Base-by-base conservation (phyloP, 148 eudicot genomes). In the Bassia scoparia region DNA sequence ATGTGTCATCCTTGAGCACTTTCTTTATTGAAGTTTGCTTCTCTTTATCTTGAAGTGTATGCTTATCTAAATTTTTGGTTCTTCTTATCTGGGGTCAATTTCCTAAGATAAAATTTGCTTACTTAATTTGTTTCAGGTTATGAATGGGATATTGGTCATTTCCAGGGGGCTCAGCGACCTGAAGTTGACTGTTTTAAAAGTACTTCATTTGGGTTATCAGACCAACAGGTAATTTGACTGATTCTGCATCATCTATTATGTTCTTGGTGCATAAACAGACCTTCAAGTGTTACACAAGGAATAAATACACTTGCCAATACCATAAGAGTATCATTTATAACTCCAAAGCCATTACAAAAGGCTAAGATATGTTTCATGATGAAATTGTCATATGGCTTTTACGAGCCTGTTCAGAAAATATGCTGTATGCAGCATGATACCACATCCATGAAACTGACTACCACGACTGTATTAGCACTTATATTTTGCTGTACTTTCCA, bases 71-170 rank as follows among this genome's bases (percentile, higher is more conserved):
- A 15, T 41, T 58, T 10, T n/a, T n/a, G n/a, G n/a, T n/a, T n/a
- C n/a, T n/a, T 50, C n/a, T 26, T 37, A 37, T 37, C 43, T 37
- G 43, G 5, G 23, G 7, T 50, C 23, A 5, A 50, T 3, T 11
- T 10, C 61, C 30, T 5, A 70, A 52, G 31, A 33, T 62, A 48
- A 70, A 31, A 37, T 69, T 34, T 69, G 37, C 30, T 43, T 68
- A 53, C 69, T 67, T 70, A 61, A 69, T 72, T 79, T 58, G 31
- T 61, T 68, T 71, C 84, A 94, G 98, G 98, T 74, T 94, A 94
- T 85, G 98, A 94, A 81, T 91, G 98, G 97, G 98, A 94, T 74
- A 84, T 94, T 72, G 98, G 98, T 63, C 98, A 94, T 63, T 94
- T 94, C 80, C 80, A 81, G 74, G 97, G 97, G 69, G 93, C 97